Conservation (phyloP, 169 alveolate species). For the Babesia bigemina region DNA sequence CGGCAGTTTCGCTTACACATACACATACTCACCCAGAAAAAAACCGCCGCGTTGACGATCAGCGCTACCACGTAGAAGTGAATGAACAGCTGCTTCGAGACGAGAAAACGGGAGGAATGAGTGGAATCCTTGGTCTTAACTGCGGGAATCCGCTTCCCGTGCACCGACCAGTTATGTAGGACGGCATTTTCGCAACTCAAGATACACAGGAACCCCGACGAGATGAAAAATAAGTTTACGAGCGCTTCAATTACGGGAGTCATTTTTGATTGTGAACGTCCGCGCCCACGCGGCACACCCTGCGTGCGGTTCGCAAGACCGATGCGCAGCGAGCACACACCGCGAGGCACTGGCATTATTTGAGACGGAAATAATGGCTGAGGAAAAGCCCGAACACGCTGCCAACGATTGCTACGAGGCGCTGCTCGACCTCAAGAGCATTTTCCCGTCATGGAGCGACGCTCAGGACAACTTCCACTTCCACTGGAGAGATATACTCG, state of each 20-base stretch:
- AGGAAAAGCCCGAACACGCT: constrained; percentile 54
- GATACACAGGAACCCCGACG: constrained; percentile 53
- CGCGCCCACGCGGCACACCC: constrained; percentile 25
- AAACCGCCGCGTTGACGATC: constrained; percentile 52
- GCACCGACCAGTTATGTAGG: constrained; percentile 68
- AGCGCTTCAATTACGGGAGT: not conserved
- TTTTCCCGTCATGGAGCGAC: constrained; percentile 79
- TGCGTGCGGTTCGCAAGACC: not conserved
- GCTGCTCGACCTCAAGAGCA: constrained; percentile 73
- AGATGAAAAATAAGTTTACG: constrained; percentile 38
- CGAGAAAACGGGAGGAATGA: constrained; percentile 25
- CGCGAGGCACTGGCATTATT: not conserved
- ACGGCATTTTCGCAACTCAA: constrained; percentile 47
- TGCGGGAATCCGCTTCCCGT: constrained; percentile 70
- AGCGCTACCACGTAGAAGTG: constrained; percentile 72
- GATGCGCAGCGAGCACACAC: not conserved
- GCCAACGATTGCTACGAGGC: constrained; percentile 76
- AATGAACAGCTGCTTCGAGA: constrained; percentile 65
- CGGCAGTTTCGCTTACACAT: not conserved
- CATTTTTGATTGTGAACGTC: constrained; percentile 4
- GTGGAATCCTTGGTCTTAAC: constrained; percentile 19
- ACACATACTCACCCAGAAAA: constrained; percentile 59
- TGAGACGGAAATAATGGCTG: constrained; percentile 10
- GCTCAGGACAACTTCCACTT: constrained; percentile 69
- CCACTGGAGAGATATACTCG: constrained; percentile 75